These are phyloP conservation scores for Taphrina pruni DNA, from an alignment of 1,139 yeast genomes.

Conservation along the genomic window DNA sequence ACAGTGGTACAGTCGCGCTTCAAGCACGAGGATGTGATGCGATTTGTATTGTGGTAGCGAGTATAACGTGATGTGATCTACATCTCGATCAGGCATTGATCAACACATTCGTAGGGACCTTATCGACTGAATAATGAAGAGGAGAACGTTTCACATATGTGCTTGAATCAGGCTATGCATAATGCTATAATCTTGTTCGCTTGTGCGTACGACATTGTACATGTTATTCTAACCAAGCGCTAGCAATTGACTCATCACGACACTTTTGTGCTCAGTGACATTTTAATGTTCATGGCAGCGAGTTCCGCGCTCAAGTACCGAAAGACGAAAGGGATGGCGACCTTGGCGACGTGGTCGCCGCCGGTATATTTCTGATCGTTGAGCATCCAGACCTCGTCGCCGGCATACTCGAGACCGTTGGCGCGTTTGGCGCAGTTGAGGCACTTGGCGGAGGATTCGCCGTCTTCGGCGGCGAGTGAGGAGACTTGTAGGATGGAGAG, in stretches of 20 bases:
- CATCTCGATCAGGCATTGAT: neutral
- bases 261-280: conserved; percentile 17
- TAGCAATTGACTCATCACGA: neutral
- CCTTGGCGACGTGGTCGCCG: conserved; percentile 88
- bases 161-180: neutral
- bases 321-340: conserved; percentile 95
- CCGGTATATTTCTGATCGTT: conserved; percentile 90
- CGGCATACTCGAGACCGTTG: conserved; percentile 49
- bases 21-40: neutral
- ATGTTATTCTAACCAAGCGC: neutral
- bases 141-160: no score
- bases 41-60: neutral
- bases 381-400: conserved; percentile 94
- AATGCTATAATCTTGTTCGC: neutral
- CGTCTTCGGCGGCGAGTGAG: conserved; percentile 51
- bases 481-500: conserved; percentile 85
- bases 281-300: conserved; percentile 90
- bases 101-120: neutral
- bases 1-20: no score
- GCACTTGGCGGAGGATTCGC: conserved; percentile 75
- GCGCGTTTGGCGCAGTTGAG: conserved; percentile 80
- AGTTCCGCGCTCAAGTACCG: conserved; percentile 93
- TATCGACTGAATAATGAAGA: no score
- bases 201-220: no score
- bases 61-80: neutral